phyloP scores from a whole-genome alignment of 768 basidiomycete genomes.

The Pleurotus tuber-regium region DNA sequence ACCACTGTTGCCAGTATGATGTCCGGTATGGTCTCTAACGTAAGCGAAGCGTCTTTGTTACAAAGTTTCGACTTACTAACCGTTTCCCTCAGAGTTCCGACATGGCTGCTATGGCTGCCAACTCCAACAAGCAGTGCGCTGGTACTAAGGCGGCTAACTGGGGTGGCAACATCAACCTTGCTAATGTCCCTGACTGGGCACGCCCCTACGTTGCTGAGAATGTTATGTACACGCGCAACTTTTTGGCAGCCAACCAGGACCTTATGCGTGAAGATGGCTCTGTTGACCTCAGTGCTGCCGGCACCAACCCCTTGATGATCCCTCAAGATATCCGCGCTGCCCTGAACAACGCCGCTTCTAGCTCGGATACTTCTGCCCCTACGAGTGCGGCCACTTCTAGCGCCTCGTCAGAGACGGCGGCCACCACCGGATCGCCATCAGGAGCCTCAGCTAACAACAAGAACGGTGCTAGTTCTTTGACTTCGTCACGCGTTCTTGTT shows the following conservation, averaged over 20 bases:
- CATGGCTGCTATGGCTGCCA: constrained; percentile 53
- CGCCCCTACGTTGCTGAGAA: constrained; percentile 52
- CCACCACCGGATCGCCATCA: constrained; percentile 18
- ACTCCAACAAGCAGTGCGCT: constrained; percentile 46
- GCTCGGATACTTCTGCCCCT: constrained; percentile 18
- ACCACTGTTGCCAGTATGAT: constrained; percentile 55
- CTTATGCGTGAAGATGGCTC: constrained; percentile 46
- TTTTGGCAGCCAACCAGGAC: constrained; percentile 49
- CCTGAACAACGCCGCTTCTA: constrained; percentile 34
- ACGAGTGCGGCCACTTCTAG: constrained; percentile 15
- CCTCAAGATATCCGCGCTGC: constrained; percentile 55
- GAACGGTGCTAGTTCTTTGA: constrained; percentile 46
- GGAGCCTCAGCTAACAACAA: constrained; percentile 21
- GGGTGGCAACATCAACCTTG: constrained; percentile 64
- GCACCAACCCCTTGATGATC: constrained; percentile 50
- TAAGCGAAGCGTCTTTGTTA: constrained; percentile 22
- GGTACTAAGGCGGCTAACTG: constrained; percentile 52
- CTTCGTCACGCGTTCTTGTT: constrained; percentile 48
- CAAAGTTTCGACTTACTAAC: constrained; percentile 1
- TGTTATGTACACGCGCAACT: constrained; percentile 47
- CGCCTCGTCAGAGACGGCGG: constrained; percentile 16
- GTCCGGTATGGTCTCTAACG: constrained; percentile 41
- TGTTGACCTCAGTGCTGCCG: constrained; percentile 44
- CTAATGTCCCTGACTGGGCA: constrained; percentile 52
- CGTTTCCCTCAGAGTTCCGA: constrained; percentile 44